Base-by-base conservation (phyloP, 1,284 basidiomycete genomes). In the Vanrija pseudolonga region DNA sequence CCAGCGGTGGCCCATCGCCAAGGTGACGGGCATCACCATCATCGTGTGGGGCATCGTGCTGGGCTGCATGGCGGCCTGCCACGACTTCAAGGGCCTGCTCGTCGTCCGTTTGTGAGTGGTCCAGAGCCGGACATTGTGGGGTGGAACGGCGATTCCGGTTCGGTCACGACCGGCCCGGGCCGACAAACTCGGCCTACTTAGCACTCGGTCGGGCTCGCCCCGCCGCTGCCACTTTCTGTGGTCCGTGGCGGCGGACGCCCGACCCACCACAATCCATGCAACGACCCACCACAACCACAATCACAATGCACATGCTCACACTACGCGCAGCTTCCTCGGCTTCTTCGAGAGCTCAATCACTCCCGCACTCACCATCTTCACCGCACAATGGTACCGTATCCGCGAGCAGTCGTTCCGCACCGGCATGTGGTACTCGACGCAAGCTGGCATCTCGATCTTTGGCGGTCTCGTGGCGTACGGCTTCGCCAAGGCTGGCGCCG, bases 381-480 rank as follows among this genome's bases (percentile, higher is more conserved):
- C 60, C 9, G 46, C 53, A 3, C 55, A 59, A 46, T 64, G 60
- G 60, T 66, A 61, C 54, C 47, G 53, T 20, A 48, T 36, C 42
- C 41, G 36, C 6, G 57, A 59, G 36, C 57, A 59, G 42, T 51
- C 51, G 0, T 19, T 38, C n/a, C 57, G 57, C 28, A 53, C 54
- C 1, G 57, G 57, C 9, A 22, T 59, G 19, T 64, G 63, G 63
- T 47, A 47, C 20, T 57, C 58, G 36, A 57, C 44, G 51, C 59
- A 51, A 40, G 53, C 55, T 1, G 54, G 56, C 51, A 60, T 59
- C n/a, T 51, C 51, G 9, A 62, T 57, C 28, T 47, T 66, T 18
- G 64, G 64, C 18, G 55, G 53, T 5, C 46, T 40, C 11, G 50
- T 62, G 2, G 55, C 62, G 14, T 62, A 62, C 37, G 62, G 54